Percentiles rank a stretch among this genome's conserved stretches.
Evolutionary conservation across 2,329 filamentous ascomycete genomes (phyloP).

Genomic region (Dothistroma pini): DNA sequence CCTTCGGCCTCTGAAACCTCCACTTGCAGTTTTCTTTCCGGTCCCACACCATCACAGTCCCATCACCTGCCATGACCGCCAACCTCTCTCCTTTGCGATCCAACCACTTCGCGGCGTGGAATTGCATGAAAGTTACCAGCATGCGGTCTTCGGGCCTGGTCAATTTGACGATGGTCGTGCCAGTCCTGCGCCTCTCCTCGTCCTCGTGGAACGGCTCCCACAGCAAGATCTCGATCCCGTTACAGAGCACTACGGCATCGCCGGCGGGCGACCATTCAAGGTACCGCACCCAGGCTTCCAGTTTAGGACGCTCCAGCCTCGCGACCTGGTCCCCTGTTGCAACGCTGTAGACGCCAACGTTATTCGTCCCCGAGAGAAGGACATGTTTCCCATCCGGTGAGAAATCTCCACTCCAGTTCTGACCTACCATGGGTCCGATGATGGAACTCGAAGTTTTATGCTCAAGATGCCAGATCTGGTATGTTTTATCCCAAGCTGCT

Average conservation of each 20-base stretch:
- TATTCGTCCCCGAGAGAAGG: constrained; percentile 11
- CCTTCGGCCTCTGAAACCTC: constrained; percentile 12
- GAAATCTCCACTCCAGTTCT: constrained; percentile 17
- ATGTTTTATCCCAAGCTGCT: constrained; percentile 20
- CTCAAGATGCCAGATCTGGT: constrained; percentile 18
- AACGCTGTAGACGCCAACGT: constrained; percentile 8
- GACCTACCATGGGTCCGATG: constrained; percentile 13
- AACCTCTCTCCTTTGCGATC: constrained; percentile 7
- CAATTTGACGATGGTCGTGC: constrained; percentile 2
- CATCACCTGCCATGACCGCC: constrained; percentile 6
- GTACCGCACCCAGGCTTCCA: constrained; percentile 6
- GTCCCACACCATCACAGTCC: constrained; percentile 12
- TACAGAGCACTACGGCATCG: constrained; percentile 4
- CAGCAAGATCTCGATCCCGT: not conserved
- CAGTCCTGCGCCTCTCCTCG: not conserved
- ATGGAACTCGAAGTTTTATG: constrained; percentile 6
- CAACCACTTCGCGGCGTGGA: constrained; percentile 7
- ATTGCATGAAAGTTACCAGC: not conserved
- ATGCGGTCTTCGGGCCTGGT: not conserved
- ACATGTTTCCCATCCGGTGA: constrained; percentile 18
- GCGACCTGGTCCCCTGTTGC: not conserved
- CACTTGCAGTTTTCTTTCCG: constrained; percentile 11
- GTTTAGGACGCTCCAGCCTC: not conserved
- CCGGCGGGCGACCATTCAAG: constrained; percentile 8
- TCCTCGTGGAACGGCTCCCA: constrained; percentile 8